A percentile compares a stretch with the other conserved stretches of the same genome.
phyloP scores from a whole-genome alignment of 345 rosid genomes.

The Salix koriyanagi region DNA sequence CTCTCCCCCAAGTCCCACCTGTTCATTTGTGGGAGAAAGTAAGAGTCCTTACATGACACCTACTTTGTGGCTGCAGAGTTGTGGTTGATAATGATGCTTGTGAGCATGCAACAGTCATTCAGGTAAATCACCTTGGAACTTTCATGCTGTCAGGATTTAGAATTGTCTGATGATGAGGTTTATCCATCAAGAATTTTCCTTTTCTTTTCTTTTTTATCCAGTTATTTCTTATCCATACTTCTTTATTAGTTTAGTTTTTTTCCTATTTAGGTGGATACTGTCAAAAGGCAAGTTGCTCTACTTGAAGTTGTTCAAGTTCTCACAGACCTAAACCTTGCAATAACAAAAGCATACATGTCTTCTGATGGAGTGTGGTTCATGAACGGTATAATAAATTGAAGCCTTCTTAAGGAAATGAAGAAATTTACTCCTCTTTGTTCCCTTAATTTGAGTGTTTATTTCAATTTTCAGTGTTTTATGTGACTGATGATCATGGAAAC shows the following conservation, averaged over 20 bases:
- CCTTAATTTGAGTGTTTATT: neutral
- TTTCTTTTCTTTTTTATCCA: neutral
- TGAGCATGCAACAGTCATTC: slow-evolving; percentile 72
- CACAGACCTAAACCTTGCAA: slow-evolving; percentile 73
- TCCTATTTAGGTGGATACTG: slow-evolving; percentile 62
- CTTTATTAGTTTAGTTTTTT: neutral
- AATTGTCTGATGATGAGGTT: neutral
- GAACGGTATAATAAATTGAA: slow-evolving; percentile 51
- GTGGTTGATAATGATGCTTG: slow-evolving; percentile 66
- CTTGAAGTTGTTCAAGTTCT: slow-evolving; percentile 89
- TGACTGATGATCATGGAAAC: slow-evolving; percentile 55
- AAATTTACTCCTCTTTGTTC: neutral
- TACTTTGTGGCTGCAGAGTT: slow-evolving; percentile 44
- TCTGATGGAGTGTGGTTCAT: slow-evolving; percentile 96
- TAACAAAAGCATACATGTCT: slow-evolving; percentile 80
- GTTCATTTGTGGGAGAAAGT: neutral
- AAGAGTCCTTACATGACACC: neutral
- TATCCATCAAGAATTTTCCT: neutral
- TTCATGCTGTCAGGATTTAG: neutral
- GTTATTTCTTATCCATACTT: neutral
- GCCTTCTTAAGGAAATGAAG: neutral
- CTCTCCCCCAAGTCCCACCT: neutral
- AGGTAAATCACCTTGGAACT: slow-evolving; percentile 29
- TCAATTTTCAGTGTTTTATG: slow-evolving; percentile 64
- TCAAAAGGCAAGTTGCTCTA: slow-evolving; percentile 78